phyloP scores from a whole-genome alignment of 2,329 filamentous ascomycete genomes.

The Penicillium sp. region DNA sequence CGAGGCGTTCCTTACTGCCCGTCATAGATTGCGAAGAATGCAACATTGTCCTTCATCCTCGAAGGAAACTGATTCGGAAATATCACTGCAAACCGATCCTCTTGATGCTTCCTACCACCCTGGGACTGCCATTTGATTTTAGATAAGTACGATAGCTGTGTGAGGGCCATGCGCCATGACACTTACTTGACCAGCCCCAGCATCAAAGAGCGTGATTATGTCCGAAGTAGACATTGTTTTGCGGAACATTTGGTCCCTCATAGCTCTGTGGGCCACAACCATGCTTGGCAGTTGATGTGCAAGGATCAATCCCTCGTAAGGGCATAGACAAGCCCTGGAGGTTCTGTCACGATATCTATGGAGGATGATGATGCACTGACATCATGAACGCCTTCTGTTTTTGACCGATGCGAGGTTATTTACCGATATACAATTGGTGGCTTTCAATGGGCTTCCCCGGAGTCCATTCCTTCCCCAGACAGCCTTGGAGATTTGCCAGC shows the following conservation, averaged over 20 bases:
- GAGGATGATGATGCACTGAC: conserved; percentile 29
- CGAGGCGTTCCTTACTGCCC: conserved; percentile 31
- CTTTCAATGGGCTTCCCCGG: neutral
- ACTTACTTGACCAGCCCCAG: conserved; percentile 31
- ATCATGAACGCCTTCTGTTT: conserved; percentile 21
- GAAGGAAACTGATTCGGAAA: conserved; percentile 32
- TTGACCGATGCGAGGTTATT: neutral
- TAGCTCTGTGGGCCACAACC: conserved; percentile 13
- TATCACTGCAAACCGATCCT: conserved; percentile 32
- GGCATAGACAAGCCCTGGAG: neutral
- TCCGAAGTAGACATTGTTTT: conserved; percentile 27
- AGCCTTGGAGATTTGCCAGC: neutral
- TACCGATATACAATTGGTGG: conserved; percentile 1
- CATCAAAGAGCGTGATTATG: conserved; percentile 30
- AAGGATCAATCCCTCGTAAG: neutral
- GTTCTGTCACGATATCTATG: neutral
- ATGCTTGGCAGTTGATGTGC: neutral
- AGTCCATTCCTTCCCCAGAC: conserved; percentile 4
- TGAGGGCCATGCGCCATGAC: neutral
- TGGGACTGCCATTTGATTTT: conserved; percentile 23
- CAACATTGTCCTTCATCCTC: conserved; percentile 28
- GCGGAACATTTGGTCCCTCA: conserved; percentile 22
- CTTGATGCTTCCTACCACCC: conserved; percentile 30
- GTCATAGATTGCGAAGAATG: conserved; percentile 36
- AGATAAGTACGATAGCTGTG: conserved; percentile 1